Conservation (phyloP, 2,329 filamentous ascomycete species). For the Camillea tinctor region DNA sequence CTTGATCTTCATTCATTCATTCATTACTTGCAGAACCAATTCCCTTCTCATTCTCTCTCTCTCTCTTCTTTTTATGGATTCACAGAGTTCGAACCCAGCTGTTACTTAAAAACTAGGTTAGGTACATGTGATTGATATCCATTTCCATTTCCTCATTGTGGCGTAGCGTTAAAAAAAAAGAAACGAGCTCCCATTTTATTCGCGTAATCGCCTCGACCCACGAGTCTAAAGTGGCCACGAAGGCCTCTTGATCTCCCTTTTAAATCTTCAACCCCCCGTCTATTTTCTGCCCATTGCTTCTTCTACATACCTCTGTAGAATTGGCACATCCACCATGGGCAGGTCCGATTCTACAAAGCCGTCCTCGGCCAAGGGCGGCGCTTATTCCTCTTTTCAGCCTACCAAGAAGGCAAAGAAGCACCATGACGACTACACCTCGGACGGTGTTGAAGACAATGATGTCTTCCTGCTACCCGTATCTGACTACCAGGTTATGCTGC, state of each 20-base stretch:
- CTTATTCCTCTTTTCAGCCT: conserved; percentile 27
- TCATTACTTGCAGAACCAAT: conserved; percentile 21
- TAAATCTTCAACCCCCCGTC: not conserved
- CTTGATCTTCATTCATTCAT: conserved; percentile 41
- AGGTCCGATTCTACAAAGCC: conserved; percentile 40
- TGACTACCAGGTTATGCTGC: conserved; percentile 76
- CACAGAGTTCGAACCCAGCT: no score
- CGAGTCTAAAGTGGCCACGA: conserved; percentile 26
- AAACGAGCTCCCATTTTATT: conserved; percentile 12
- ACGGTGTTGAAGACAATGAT: conserved; percentile 85
- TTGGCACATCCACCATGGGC: conserved; percentile 33
- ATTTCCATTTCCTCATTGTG: conserved; percentile 7
- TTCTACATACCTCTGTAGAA: not conserved
- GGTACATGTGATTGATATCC: no score
- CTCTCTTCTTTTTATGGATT: no score
- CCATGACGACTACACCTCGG: conserved; percentile 65
- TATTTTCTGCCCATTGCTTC: not conserved
- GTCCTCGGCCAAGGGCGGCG: conserved; percentile 31
- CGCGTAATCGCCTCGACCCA: conserved; percentile 9
- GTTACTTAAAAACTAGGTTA: no score
- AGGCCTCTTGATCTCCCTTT: conserved; percentile 17
- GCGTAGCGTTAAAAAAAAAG: conserved; percentile 20
- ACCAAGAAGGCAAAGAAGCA: conserved; percentile 34
- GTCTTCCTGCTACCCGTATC: conserved; percentile 80
- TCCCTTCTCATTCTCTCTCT: conserved; percentile 13